Conservation (phyloP, 371 early-diverging fungal genomes). For the Mucor irregularis region DNA sequence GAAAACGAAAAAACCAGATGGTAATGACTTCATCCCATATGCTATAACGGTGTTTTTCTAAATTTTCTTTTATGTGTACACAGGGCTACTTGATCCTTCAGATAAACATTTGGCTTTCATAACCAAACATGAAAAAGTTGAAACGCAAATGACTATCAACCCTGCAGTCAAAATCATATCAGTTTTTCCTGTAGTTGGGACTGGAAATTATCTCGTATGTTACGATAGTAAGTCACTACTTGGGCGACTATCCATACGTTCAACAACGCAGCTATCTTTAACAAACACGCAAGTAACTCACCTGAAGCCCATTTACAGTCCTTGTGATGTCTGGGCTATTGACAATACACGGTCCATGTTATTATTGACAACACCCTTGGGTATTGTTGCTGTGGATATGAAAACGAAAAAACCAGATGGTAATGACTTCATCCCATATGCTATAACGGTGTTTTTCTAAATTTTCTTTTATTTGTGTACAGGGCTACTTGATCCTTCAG, state of each 20-base stretch:
- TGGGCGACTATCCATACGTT: slow-evolving; percentile 3
- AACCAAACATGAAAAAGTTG: slow-evolving; percentile 26
- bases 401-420: slow-evolving; percentile 26
- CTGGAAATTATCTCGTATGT: slow-evolving; percentile 36
- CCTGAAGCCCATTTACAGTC: slow-evolving; percentile 24
- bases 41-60: no score
- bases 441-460: no score
- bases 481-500: slow-evolving; percentile 38
- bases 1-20: slow-evolving; percentile 30
- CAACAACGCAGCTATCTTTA: neutral
- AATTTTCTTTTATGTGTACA: no score
- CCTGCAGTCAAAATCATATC: slow-evolving; percentile 24
- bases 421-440: no score
- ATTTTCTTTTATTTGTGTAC: neutral
- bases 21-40: slow-evolving; percentile 12
- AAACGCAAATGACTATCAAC: slow-evolving; percentile 24
- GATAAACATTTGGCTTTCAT: slow-evolving; percentile 35
- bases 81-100: slow-evolving; percentile 29
- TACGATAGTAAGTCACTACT: slow-evolving; percentile 35
- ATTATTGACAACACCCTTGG: slow-evolving; percentile 34
- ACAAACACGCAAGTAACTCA: slow-evolving; percentile 20
- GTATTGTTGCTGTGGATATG: slow-evolving; percentile 10
- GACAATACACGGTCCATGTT: slow-evolving; percentile 35
- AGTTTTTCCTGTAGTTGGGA: slow-evolving; percentile 29
- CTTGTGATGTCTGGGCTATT: slow-evolving; percentile 46